Percentiles rank a stretch among this genome's conserved stretches.
phyloP scores from a whole-genome alignment of 73 alveolate genomes.

The Tetrahymena thermophila region DNA sequence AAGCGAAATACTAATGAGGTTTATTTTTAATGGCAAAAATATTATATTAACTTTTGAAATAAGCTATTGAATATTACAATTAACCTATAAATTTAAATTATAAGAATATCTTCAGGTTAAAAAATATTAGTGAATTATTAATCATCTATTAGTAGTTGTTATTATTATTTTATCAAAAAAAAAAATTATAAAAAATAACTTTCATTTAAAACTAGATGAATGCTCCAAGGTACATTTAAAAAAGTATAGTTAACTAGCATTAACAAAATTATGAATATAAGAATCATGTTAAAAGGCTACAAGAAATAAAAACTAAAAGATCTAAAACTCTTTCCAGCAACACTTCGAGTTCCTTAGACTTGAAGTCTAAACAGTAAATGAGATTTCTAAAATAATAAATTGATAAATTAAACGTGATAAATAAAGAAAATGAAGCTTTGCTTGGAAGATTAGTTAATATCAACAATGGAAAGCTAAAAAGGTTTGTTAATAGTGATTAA shows the following conservation, averaged over 20 bases:
- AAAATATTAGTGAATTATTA: background rate
- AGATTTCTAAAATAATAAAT: background rate
- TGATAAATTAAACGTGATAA: background rate
- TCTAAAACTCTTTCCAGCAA: background rate
- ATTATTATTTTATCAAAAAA: background rate
- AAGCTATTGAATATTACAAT: background rate
- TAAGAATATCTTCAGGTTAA: background rate
- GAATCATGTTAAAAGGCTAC: background rate
- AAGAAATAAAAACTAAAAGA: background rate
- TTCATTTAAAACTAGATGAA: background rate
- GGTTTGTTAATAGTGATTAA: background rate
- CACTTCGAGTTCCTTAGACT: background rate
- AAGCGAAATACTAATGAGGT: background rate
- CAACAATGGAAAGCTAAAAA: background rate
- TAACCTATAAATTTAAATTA: no score
- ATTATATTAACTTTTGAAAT: no score
- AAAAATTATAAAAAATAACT: background rate
- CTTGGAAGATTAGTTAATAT: background rate
- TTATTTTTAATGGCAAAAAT: background rate
- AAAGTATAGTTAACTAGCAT: background rate
- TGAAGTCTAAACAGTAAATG: background rate
- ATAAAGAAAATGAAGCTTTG: background rate
- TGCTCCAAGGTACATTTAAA: background rate
- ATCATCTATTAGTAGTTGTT: background rate
- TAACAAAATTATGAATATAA: background rate